A percentile compares a stretch with the other conserved stretches of the same genome.
phyloP scores from a whole-genome alignment of 2,329 filamentous ascomycete species.

The Sporothrix dimorphospora region DNA sequence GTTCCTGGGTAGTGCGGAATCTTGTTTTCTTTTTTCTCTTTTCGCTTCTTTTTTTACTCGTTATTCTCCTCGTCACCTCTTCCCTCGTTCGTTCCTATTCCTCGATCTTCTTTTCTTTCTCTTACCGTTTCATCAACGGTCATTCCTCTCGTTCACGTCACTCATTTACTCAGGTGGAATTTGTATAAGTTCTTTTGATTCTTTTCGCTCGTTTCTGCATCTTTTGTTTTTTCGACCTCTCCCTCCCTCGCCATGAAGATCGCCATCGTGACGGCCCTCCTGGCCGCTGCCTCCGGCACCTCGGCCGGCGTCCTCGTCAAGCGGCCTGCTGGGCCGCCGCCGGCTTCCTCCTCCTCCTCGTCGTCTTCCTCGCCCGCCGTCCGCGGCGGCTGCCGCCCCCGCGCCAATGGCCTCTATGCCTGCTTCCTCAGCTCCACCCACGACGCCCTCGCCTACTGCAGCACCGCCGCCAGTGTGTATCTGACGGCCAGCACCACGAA shows the following conservation, averaged over 20 bases:
- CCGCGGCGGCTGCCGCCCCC: background rate
- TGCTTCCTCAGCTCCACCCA: conserved; percentile 1
- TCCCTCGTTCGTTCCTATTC: background rate
- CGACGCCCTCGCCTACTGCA: conserved; percentile 14
- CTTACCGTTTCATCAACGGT: background rate
- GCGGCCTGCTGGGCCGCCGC: background rate
- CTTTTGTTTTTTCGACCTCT: too few relatives aligned
- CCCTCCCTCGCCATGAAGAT: background rate
- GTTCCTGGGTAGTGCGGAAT: background rate
- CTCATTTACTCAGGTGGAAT: background rate
- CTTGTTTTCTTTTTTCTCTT: background rate
- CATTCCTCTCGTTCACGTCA: background rate
- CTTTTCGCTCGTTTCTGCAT: background rate
- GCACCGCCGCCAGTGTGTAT: conserved; percentile 11
- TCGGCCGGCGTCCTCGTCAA: conserved; percentile 17
- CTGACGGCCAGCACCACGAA: background rate
- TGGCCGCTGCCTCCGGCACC: background rate
- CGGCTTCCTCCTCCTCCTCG: background rate
- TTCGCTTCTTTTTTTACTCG: background rate
- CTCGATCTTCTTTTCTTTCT: background rate
- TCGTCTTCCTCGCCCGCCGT: background rate
- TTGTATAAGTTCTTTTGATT: background rate
- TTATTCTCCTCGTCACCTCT: background rate
- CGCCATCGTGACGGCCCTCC: background rate
- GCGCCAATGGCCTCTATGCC: conserved; percentile 6